Evolutionary conservation across 306 rosid species (phyloP), one percentile per base, ranked within the genome.

Genomic region (Quercus bicolor): DNA sequence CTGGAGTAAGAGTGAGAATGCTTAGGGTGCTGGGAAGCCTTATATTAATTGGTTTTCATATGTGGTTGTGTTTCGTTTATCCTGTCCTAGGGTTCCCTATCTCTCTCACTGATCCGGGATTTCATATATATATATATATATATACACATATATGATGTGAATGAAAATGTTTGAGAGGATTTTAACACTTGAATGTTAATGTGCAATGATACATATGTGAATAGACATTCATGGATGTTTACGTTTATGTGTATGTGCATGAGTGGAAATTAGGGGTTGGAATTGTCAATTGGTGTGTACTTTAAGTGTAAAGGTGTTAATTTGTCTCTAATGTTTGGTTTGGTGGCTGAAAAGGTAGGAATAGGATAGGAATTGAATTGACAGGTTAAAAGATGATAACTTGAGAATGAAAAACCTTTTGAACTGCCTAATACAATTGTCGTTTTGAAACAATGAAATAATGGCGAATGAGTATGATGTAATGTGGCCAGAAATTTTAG

Each of bases 41-140:
- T 40, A 40, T 8, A 40, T 8, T 40, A 40, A 40, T 40, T 40
- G 45, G 45, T 40, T 40, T 37, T 40, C 45, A 40, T 40, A 40
- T 40, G 45, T 37, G 45, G 11, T 37, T 37, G 45, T 37, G 9
- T 37, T 37, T 37, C 0, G 43, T 37, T 37, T 37, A 37, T 37
- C 10, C 2, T 37, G 43, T 37, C 98, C 93, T 48, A 94, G 89
- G 97, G 96, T 91, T 84, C 78, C 74, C 16, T 54, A 74, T 80
- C 31, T 81, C 74, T 64, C 62, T n/a, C 29, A 59, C 24, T 82
- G 90, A 87, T 89, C 86, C 74, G 78, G 86, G 86, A 78, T 82
- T 84, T 82, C 52, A 31, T 51, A n/a, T n/a, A n/a, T n/a, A 5
- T 16, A 40, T 14, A n/a, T 6, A 18, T 29, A 8, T 9, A 57